Conservation (phyloP, 345 rosid genomes). For the Raphanus sativus region DNA sequence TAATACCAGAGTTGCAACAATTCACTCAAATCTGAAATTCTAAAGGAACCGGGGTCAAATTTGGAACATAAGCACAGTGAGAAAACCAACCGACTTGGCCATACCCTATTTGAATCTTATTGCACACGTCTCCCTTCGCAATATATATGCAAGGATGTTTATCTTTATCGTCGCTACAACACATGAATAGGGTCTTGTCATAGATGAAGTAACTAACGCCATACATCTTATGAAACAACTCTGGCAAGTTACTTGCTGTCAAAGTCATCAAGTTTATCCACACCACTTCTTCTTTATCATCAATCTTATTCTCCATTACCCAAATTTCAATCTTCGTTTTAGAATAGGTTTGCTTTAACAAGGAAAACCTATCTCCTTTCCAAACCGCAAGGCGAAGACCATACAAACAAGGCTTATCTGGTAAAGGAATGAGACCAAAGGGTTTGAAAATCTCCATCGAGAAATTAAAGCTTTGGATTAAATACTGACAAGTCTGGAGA, state of each 20-base stretch:
- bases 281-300: neutral
- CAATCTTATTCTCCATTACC: neutral
- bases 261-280: neutral
- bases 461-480: neutral
- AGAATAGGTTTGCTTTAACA: neutral
- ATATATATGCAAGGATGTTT: neutral
- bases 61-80: neutral
- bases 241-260: neutral
- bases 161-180: neutral
- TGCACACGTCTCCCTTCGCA: neutral
- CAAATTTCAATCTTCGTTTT: neutral
- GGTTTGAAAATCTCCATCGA: neutral
- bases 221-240: neutral
- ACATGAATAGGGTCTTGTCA: neutral
- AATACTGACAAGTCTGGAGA: neutral
- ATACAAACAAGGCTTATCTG: neutral
- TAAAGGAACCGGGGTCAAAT: neutral
- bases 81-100: neutral
- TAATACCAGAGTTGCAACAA: neutral
- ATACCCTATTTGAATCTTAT: neutral
- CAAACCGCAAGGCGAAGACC: neutral
- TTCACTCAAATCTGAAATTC: neutral
- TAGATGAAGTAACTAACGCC: neutral
- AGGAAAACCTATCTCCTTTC: neutral
- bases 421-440: neutral